phyloP scores from a whole-genome alignment of 345 rosid species.

The Limnanthes douglasii region DNA sequence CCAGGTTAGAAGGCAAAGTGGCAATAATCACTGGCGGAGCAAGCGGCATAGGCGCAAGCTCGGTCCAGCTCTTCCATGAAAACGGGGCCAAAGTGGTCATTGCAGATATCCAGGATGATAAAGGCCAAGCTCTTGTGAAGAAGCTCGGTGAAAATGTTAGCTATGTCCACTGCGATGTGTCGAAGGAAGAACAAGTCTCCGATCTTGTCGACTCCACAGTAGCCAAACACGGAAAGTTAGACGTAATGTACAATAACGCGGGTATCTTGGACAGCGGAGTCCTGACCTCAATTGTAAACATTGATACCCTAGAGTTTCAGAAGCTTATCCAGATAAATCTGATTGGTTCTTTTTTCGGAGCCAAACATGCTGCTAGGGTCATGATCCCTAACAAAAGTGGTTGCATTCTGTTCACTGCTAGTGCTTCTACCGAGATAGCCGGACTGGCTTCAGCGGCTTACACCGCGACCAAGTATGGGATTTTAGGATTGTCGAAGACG shows the following conservation, averaged over 20 bases:
- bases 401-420: slow-evolving; percentile 56
- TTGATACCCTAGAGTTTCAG: too few species aligned
- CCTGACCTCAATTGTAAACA: slow-evolving; percentile 67
- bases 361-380: slow-evolving; percentile 70
- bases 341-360: slow-evolving; percentile 47
- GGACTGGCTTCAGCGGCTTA: slow-evolving; percentile 85
- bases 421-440: slow-evolving; percentile 77
- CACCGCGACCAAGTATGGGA: slow-evolving; percentile 82
- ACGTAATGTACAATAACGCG: slow-evolving; percentile 67
- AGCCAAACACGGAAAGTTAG: slow-evolving; percentile 33
- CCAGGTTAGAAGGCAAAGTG: too few species aligned
- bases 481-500: slow-evolving; percentile 68
- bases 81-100: too few species aligned
- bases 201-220: slow-evolving; percentile 37
- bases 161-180: slow-evolving; percentile 63
- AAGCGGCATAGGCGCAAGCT: too few species aligned
- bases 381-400: slow-evolving; percentile 56
- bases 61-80: too few species aligned
- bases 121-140: too few species aligned
- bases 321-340: slow-evolving; percentile 55
- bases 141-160: too few species aligned
- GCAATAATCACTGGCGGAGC: too few species aligned
- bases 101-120: too few species aligned
- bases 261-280: slow-evolving; percentile 54
- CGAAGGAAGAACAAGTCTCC: slow-evolving; percentile 44